phyloP scores from a whole-genome alignment of 257 asterid genomes.

The Jaltomata sinuosa region DNA sequence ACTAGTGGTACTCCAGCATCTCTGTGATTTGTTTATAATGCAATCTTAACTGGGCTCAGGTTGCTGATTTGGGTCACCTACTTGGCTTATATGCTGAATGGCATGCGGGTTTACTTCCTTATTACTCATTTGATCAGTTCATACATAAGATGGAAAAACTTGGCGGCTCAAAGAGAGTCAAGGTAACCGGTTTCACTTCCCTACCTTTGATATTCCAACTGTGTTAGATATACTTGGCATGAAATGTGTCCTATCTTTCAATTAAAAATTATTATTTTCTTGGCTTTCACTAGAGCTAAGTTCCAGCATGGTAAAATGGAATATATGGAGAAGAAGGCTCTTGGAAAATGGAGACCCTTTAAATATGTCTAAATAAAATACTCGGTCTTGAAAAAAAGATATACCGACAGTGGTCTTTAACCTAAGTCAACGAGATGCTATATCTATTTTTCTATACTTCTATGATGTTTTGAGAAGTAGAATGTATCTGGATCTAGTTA shows the following conservation, averaged over 20 bases:
- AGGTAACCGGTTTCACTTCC: conserved; percentile 33
- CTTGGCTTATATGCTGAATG: conserved; percentile 80
- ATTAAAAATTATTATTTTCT: neutral
- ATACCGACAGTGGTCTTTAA: neutral
- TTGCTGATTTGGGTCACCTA: conserved; percentile 61
- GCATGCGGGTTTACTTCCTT: conserved; percentile 78
- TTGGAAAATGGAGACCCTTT: neutral
- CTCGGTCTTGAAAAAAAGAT: neutral
- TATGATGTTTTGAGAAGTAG: neutral
- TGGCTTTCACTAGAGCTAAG: neutral
- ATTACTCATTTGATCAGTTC: conserved; percentile 69
- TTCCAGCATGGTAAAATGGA: neutral
- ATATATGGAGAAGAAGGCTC: neutral
- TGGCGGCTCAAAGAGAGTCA: conserved; percentile 64
- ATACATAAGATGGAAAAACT: conserved; percentile 79
- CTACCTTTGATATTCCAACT: neutral
- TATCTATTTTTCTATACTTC: neutral
- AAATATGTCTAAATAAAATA: neutral
- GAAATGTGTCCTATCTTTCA: neutral
- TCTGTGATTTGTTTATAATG: neutral
- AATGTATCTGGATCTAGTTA: neutral
- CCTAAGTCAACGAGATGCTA: neutral
- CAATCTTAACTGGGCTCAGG: conserved; percentile 29
- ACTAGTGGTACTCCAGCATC: neutral
- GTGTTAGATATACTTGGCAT: neutral